Base-by-base conservation (phyloP, 192 early-diverging fungal species). In the Coemansia sp. region DNA sequence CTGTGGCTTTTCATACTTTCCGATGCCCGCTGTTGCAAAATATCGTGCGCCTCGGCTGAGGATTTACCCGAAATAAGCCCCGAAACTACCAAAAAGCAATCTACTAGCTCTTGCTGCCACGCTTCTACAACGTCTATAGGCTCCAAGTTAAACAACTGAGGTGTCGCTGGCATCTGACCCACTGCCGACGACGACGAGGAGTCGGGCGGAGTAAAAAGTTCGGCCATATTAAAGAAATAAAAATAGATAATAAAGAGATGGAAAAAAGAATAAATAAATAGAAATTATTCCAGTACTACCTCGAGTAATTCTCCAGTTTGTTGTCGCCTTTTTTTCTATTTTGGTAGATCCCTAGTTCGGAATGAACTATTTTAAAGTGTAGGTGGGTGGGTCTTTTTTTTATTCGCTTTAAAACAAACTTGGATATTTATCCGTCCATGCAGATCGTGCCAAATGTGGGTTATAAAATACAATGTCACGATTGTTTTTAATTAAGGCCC, bases 1-100 rank as follows among this genome's bases (percentile, higher is more conserved):
- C 59, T 38, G 38, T 88, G 87, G 44, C 68, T 58, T 23, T 60
- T 66, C 80, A 85, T 89, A 61, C 69, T 86, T 26, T 82, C 83
- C 23, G 86, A 86, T 14, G 87, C 84, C 44, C 55, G 67, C 13
- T 87, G 88, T 55, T 90, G 88, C 23, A 92, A 69, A 21, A 74
- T 69, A 30, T 86, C 86, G 68, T 92, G 91, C 7, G 83, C 70
- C 30, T 92, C 89, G n/a, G 75, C 66, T 40, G 86, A 80, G 7
- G 88, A 73, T 63, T 78, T 84, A 16, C 84, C 85, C 0, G 64
- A 57, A 7, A 83, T 9, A 3, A 82, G 61, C 5, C 67, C 66
- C 55, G 46, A 50, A 6, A 88, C 63, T 6, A 59, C 38, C 0
- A 70, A 61, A 66, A 68, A 69, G 50, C 75, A 70, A 10, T 67